Evolutionary conservation across 2,329 filamentous ascomycete genomes (phyloP), one percentile per base, ranked within the genome.

Genomic region (Ophiostoma ips): DNA sequence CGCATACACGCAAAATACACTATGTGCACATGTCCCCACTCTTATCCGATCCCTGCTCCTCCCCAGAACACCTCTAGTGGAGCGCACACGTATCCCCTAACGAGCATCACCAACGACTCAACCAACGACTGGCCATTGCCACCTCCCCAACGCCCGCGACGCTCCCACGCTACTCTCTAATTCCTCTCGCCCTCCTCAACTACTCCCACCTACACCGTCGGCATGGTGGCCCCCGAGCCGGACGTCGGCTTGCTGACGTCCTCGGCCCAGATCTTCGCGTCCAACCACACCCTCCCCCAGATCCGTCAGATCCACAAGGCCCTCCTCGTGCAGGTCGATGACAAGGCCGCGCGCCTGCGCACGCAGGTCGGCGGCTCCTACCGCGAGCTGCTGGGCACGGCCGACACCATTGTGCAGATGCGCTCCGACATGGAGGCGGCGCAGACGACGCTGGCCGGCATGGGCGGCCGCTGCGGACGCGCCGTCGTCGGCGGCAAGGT

Each of bases 391-490:
- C 79, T 96, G 24, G 86, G 86, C 48, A 95, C 90, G 0, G 90
- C 90, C 50, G 89, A 95, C 66, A 82, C 82, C n/a, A 96, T 96
- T 57, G 84, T 95, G 50, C 76, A 81, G 53, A 95, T 96, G 87
- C 84, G 87, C 57, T 67, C 66, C 36, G 81, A 90, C 61, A 90
- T 92, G 68, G 76, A 82, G 53, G 68, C 71, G 12, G 83, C 87
- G 15, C 87, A 95, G 64, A 69, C 72, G 5, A 76, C 81, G 35
- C 72, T 96, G 48, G 76, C 76, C 15, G 72, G 73, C 52, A 83
- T 95, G 68, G 86, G 87, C 43, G 76, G 77, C 38, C 77, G 78
- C 51, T 95, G 90, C 65, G 88, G 89, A 48, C 76, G 86, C 35
- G 69, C 74, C 48, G 72, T 81, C 24, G 71, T 95, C 21, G 80